A percentile compares a stretch with the other conserved stretches of the same genome.
phyloP scores from a whole-genome alignment of 2,329 filamentous ascomycete species.

The Metarhizium album region DNA sequence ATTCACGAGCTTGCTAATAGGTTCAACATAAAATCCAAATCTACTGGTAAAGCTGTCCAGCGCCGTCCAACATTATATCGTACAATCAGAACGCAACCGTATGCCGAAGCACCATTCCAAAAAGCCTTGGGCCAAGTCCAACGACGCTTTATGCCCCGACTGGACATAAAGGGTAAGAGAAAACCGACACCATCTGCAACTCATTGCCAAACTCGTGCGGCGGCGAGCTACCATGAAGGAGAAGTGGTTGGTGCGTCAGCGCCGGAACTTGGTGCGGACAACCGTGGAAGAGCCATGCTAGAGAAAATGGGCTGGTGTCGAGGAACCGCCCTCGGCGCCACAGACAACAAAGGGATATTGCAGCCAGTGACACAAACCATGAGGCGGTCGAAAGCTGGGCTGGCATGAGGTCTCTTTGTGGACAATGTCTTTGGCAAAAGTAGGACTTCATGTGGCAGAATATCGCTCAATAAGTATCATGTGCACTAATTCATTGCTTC shows the following conservation, averaged over 20 bases:
- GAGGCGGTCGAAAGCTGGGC: slow-evolving; percentile 73
- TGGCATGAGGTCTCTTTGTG: slow-evolving; percentile 41
- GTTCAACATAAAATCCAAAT: slow-evolving; percentile 76
- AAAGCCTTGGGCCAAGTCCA: slow-evolving; percentile 33
- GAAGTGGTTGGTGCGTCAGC: slow-evolving; percentile 80
- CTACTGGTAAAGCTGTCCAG: slow-evolving; percentile 59
- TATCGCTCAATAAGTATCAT: slow-evolving; percentile 30
- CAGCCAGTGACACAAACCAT: slow-evolving; percentile 79
- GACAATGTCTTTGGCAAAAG: too few species aligned
- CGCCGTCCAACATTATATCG: slow-evolving; percentile 72
- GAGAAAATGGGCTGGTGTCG: slow-evolving; percentile 96
- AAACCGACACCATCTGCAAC: slow-evolving; percentile 18
- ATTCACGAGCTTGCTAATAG: slow-evolving; percentile 69
- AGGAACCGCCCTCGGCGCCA: slow-evolving; percentile 72
- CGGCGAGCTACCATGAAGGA: slow-evolving; percentile 59
- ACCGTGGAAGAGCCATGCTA: slow-evolving; percentile 76
- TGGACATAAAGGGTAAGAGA: slow-evolving; percentile 30
- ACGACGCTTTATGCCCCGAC: slow-evolving; percentile 45
- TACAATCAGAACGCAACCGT: slow-evolving; percentile 53
- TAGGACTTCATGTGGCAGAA: background rate
- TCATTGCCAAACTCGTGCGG: slow-evolving; percentile 10
- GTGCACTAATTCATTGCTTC: slow-evolving; percentile 52
- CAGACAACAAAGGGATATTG: slow-evolving; percentile 79
- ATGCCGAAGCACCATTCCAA: slow-evolving; percentile 45
- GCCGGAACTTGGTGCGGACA: slow-evolving; percentile 71